Conservation (phyloP, 768 basidiomycete species). For the Naganishia vishniacii region DNA sequence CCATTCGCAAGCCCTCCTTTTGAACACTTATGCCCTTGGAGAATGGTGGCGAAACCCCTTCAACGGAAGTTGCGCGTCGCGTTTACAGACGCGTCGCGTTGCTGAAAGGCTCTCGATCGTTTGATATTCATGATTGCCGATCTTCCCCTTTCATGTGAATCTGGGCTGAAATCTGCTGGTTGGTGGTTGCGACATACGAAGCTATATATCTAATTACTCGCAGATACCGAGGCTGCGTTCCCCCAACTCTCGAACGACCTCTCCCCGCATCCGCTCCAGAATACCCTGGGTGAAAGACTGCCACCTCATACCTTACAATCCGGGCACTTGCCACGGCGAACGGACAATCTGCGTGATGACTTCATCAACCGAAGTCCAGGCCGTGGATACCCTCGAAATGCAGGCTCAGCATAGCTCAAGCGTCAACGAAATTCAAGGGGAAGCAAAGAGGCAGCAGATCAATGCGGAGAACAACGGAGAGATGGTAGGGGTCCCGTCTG, state of each 20-base stretch:
- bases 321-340: too few relatives aligned
- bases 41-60: not conserved
- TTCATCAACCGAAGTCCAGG: not conserved
- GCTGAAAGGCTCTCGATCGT: not conserved
- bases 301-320: too few relatives aligned
- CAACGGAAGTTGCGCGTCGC: not conserved
- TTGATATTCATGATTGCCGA: slow-evolving; percentile 8
- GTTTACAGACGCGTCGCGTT: slow-evolving; percentile 17
- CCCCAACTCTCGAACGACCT: too few relatives aligned
- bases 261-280: too few relatives aligned
- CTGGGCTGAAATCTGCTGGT: slow-evolving; percentile 4
- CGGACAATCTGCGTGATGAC: too few relatives aligned
- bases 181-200: not conserved
- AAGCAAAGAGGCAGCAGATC: not conserved
- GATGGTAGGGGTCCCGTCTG: too few relatives aligned
- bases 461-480: slow-evolving; percentile 7
- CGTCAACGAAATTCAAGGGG: not conserved
- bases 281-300: too few relatives aligned
- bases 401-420: not conserved
- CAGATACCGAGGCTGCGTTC: too few relatives aligned
- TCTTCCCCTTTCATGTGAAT: slow-evolving; percentile 17
- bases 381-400: not conserved
- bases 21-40: too few relatives aligned
- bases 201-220: too few relatives aligned
- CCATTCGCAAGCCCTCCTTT: too few relatives aligned